Evolutionary conservation across 2,329 filamentous ascomycete species (phyloP).

Genomic region (Fusarium pseudonygamai): DNA sequence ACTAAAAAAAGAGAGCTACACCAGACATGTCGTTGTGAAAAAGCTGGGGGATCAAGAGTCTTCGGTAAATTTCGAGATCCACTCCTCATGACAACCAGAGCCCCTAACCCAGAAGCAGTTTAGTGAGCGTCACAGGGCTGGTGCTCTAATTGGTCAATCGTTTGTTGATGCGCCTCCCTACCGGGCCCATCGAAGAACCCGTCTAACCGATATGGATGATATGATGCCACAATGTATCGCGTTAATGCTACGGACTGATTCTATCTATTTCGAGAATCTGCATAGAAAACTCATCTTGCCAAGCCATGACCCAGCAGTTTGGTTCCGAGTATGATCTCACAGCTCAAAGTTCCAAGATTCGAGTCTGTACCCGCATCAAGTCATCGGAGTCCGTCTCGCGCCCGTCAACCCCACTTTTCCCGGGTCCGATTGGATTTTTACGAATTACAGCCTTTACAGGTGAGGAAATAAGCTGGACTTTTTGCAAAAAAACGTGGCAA

Average conservation of each 20-base stretch:
- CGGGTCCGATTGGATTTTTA: not conserved
- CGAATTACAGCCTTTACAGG: too few relatives aligned
- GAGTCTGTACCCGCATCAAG: not conserved
- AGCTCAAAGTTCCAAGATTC: not conserved
- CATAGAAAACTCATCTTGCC: not conserved
- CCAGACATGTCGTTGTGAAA: constrained; percentile 26
- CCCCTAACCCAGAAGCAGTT: not conserved
- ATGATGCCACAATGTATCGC: not conserved
- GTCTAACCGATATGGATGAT: not conserved
- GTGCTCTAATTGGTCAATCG: not conserved
- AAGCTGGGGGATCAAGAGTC: constrained; percentile 25
- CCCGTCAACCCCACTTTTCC: constrained; percentile 5
- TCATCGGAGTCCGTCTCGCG: constrained; percentile 10
- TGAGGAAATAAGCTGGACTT: not conserved
- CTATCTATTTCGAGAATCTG: not conserved
- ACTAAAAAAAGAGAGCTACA: not conserved
- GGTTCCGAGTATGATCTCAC: not conserved
- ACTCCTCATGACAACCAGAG: not conserved
- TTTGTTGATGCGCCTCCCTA: not conserved
- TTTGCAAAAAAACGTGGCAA: not conserved
- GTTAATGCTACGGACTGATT: not conserved
- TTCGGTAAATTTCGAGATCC: constrained; percentile 23
- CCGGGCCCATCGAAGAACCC: not conserved
- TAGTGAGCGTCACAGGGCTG: not conserved
- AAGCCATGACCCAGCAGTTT: not conserved